Evolutionary conservation across 306 rosid genomes (phyloP), one percentile per base, ranked within the genome.

Genomic region (Macrotyloma uniflorum): DNA sequence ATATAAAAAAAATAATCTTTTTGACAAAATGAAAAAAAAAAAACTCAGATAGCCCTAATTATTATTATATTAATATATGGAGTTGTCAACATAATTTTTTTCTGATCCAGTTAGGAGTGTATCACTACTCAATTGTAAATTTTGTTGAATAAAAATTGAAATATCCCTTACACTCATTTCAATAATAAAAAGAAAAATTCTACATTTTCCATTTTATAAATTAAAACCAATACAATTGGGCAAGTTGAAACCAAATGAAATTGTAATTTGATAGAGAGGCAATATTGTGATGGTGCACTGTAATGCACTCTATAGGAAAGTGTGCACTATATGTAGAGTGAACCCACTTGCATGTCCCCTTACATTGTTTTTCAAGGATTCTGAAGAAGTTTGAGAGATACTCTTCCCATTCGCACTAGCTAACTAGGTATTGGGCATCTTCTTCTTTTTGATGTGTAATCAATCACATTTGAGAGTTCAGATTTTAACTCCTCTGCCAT

Each of bases 371-470:
- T 54, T 67, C 51, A 55, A 78, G 75, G 89, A 80, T 82, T 87
- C 75, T 32, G 18, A 26, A 70, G 70, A 79, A 70, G 74, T 75
- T 75, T 62, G 43, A 76, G 67, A 79, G 35, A 76, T 65, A 81
- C 78, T 54, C 79, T 69, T 78, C 67, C 80, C 50, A 18, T 24
- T 78, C 32, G 70, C 87, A 90, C 90, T 82, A 80, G 22, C 83
- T 72, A 80, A 14, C 35, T 67, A 65, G 55, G 81, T 8, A 62
- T 70, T 51, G 85, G 57, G 72, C 32, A 69, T 30, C 61, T 67
- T 43, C 59, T 66, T 40, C 70, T 78, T 92, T 90, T 86, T 81
- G 88, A 90, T 82, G 87, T 92, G 95, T 82, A 88, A 89, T 89
- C 86, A 88, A 89, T 89, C 86, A 88, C 93, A 92, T 88, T 85